phyloP scores from a whole-genome alignment of 306 rosid genomes.

The Cucurbita argyrosperma region DNA sequence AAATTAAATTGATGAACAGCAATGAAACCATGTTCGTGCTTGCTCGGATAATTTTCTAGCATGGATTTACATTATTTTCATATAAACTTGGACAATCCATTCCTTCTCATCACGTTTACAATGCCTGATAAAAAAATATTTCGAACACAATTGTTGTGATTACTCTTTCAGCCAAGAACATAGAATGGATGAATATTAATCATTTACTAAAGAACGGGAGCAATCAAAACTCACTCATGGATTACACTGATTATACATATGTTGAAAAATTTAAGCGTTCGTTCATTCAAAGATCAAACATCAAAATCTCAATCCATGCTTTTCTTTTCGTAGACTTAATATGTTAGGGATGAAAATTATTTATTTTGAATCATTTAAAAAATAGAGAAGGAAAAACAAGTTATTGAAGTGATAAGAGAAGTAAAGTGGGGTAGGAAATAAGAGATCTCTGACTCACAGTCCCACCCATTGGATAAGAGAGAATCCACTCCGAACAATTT shows the following conservation, averaged over 20 bases:
- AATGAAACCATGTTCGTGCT: not conserved
- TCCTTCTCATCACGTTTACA: not conserved
- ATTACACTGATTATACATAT: no score
- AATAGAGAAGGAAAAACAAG: not conserved
- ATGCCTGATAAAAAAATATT: no score
- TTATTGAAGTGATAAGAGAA: slow-evolving; percentile 20
- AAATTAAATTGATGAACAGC: not conserved
- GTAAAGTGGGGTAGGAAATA: slow-evolving; percentile 3
- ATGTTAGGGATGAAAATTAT: no score
- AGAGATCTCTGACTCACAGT: slow-evolving; percentile 10
- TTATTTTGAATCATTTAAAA: no score
- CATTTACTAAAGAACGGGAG: no score
- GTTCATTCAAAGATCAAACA: no score
- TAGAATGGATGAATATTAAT: not conserved
- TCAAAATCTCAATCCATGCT: no score
- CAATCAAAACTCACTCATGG: no score
- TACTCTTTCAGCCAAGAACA: no score
- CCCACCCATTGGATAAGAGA: slow-evolving; percentile 41
- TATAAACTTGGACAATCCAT: not conserved
- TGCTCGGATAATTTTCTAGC: not conserved
- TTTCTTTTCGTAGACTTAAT: no score
- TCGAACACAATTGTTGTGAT: no score
- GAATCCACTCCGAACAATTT: slow-evolving; percentile 33
- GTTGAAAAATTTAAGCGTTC: no score
- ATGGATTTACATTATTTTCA: not conserved